Evolutionary conservation across 2,329 filamentous ascomycete species (phyloP).

Genomic region (Chaetomiaceae sp.): DNA sequence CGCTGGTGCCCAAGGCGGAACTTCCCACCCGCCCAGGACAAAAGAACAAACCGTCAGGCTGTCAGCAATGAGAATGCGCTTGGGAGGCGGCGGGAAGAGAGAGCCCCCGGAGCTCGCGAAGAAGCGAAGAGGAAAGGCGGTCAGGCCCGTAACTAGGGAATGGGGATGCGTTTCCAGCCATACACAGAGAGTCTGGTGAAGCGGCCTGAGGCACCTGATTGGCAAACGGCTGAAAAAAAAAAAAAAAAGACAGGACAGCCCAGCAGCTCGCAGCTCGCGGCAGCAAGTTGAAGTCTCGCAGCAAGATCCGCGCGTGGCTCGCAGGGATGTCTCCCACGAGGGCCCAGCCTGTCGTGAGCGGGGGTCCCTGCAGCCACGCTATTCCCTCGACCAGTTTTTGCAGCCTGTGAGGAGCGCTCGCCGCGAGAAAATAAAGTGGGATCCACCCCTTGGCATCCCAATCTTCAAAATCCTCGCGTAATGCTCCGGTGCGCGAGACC

Average conservation of each 20-base stretch:
- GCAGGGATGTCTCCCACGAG: slow-evolving; percentile 34
- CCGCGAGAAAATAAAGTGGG: not conserved
- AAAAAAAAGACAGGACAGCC: too few relatives aligned
- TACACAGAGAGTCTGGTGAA: not conserved
- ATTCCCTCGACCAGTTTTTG: not conserved
- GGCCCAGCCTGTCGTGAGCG: slow-evolving; percentile 29
- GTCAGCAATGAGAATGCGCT: too few relatives aligned
- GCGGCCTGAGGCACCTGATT: not conserved
- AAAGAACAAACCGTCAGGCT: too few relatives aligned
- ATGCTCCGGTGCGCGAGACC: slow-evolving; percentile 1
- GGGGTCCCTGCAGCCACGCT: slow-evolving; percentile 28
- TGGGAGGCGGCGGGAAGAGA: too few relatives aligned
- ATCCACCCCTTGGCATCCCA: not conserved
- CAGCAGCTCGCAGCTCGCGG: too few relatives aligned
- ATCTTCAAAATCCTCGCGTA: not conserved
- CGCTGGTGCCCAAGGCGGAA: too few relatives aligned
- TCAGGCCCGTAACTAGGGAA: too few relatives aligned
- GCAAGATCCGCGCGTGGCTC: slow-evolving; percentile 39
- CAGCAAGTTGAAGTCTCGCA: not conserved
- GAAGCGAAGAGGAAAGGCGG: slow-evolving; percentile 2
- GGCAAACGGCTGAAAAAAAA: too few relatives aligned
- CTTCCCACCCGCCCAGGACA: too few relatives aligned
- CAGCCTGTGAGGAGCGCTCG: slow-evolving; percentile 1
- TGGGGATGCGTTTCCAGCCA: too few relatives aligned
- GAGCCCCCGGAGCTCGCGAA: too few relatives aligned